A percentile compares a stretch with the other conserved stretches of the same genome.
These are phyloP conservation scores for Guillardia theta DNA, from an alignment of 78 protist species.

Conservation along the genomic window DNA sequence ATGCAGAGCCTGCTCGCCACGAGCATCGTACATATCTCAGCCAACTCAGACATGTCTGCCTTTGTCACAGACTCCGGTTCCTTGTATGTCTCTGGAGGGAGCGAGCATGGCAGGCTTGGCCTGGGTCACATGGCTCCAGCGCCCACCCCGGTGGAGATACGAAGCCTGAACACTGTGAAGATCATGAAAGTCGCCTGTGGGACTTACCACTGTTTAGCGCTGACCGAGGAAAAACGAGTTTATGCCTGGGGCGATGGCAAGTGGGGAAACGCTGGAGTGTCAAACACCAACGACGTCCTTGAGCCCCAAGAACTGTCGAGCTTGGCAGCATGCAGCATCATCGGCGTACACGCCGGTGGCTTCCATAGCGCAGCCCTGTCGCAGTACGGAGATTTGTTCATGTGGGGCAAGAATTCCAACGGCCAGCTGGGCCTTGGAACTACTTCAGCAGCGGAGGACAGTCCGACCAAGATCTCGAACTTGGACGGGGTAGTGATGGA, in stretches of 20 bases:
- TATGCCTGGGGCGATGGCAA: neutral
- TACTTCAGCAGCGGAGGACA: neutral
- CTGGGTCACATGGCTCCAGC: neutral
- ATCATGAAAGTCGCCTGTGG: slow-evolving; percentile 8
- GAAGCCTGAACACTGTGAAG: neutral
- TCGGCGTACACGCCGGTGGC: neutral
- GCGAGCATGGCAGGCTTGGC: neutral
- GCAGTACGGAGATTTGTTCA: neutral
- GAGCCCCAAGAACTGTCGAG: neutral
- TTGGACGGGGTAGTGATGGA: neutral
- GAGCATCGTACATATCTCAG: neutral
- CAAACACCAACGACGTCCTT: neutral
- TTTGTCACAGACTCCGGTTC: neutral
- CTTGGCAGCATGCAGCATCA: neutral
- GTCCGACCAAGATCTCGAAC: neutral
- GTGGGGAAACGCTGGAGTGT: neutral
- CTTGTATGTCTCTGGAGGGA: neutral
- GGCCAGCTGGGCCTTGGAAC: slow-evolving; percentile 22
- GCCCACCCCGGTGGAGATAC: neutral
- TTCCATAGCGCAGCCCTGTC: neutral
- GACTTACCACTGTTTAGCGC: neutral
- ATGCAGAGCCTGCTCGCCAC: neutral
- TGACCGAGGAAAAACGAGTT: neutral
- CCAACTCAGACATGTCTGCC: neutral
- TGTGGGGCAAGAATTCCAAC: slow-evolving; percentile 3